Conservation (phyloP, 1,139 yeast species). For the Geotrichum aggregatum region DNA sequence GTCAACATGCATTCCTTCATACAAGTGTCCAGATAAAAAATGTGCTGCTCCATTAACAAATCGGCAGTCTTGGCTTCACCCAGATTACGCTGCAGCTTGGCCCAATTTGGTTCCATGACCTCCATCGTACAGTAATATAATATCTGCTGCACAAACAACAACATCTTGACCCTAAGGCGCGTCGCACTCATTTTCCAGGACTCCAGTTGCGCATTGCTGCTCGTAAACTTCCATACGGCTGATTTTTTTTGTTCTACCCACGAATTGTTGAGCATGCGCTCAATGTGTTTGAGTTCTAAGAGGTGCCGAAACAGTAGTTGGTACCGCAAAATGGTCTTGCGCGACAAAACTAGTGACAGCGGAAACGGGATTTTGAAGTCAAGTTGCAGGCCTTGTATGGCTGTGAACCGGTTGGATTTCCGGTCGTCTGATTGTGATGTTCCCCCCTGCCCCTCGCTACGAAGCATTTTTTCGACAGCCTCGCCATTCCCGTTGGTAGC, state of each 20-base stretch:
- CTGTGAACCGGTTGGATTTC: conserved; percentile 30
- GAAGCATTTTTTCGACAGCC: conserved; percentile 6
- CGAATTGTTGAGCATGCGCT: conserved; percentile 55
- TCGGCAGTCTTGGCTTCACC: conserved; percentile 43
- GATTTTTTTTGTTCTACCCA: conserved; percentile 74
- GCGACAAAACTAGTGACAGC: conserved; percentile 64
- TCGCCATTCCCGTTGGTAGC: conserved; percentile 9
- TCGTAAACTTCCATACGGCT: conserved; percentile 58
- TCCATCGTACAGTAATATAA: conserved; percentile 56
- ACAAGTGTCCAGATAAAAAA: conserved; percentile 59
- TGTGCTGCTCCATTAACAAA: conserved; percentile 48
- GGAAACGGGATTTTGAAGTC: conserved; percentile 82
- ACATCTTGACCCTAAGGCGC: conserved; percentile 58
- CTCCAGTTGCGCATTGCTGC: conserved; percentile 40
- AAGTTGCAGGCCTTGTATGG: conserved; percentile 58
- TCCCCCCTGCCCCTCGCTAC: background rate
- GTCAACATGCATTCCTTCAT: conserved; percentile 68
- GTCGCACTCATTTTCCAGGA: conserved; percentile 59
- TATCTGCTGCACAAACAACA: conserved; percentile 54
- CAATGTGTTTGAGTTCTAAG: conserved; percentile 58
- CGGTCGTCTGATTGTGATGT: background rate
- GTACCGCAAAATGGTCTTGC: conserved; percentile 69
- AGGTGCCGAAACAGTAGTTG: conserved; percentile 76
- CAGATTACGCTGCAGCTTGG: conserved; percentile 39
- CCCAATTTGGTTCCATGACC: conserved; percentile 58